Evolutionary conservation across 2,329 filamentous ascomycete species (phyloP).

Genomic region (Aspergillus clavatus): DNA sequence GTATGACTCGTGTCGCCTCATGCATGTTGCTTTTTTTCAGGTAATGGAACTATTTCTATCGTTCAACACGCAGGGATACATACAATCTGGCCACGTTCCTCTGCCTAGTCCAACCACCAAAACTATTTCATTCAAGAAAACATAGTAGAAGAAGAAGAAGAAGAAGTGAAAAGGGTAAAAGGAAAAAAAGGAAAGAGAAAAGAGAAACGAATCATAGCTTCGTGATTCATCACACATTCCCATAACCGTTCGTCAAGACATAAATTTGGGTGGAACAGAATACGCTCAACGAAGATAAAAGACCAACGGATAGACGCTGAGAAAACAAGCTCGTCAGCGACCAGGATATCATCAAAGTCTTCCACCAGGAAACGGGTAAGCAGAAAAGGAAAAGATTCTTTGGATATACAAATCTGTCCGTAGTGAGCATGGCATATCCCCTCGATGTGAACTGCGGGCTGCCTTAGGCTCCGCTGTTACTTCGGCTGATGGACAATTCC

Average conservation of each 20-base stretch:
- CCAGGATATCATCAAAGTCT: not conserved
- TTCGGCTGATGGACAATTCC: constrained; percentile 24
- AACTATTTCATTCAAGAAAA: not conserved
- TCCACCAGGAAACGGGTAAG: not conserved
- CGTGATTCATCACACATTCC: constrained; percentile 7
- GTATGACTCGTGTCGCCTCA: not conserved
- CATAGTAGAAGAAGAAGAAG: not conserved
- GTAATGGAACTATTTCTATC: not conserved
- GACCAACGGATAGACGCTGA: not conserved
- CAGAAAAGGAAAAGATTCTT: constrained; percentile 3
- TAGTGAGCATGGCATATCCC: not conserved
- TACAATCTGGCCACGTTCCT: not conserved
- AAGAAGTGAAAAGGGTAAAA: not conserved
- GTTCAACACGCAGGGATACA: no score
- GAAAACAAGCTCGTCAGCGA: not conserved
- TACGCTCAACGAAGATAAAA: constrained; percentile 5
- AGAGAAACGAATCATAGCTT: constrained; percentile 2
- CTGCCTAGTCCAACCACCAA: not conserved
- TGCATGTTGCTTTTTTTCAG: not conserved
- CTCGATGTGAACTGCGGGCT: not conserved
- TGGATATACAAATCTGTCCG: not conserved
- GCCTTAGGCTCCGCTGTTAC: constrained; percentile 12
- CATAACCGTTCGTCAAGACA: constrained; percentile 5
- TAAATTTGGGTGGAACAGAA: constrained; percentile 1
- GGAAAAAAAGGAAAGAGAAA: not conserved